A percentile compares a stretch with the other conserved stretches of the same genome.
Evolutionary conservation across 2,329 filamentous ascomycete species (phyloP).

Genomic region (Ophiostoma fasciatum): DNA sequence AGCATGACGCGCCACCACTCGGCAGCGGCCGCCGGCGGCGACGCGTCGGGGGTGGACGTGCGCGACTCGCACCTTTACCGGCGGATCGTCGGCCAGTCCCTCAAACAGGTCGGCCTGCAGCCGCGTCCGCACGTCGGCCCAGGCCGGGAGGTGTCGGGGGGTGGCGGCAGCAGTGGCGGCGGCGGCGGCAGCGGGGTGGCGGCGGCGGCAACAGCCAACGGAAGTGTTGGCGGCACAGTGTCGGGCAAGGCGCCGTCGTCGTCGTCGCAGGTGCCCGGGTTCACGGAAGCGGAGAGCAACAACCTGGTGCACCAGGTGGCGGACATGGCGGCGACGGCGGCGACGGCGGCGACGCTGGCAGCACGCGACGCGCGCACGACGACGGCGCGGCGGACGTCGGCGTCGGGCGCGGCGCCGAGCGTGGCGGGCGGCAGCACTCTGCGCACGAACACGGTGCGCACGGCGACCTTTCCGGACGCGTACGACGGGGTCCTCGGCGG

Average conservation of each 20-base stretch:
- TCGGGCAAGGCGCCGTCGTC: slow-evolving; percentile 22
- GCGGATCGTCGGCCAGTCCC: slow-evolving; percentile 77
- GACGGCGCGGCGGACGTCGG: slow-evolving; percentile 6
- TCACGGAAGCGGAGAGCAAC: slow-evolving; percentile 72
- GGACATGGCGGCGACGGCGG: slow-evolving; percentile 86
- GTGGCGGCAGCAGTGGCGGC: slow-evolving; percentile 14
- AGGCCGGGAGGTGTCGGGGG: slow-evolving; percentile 49
- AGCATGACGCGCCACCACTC: neutral
- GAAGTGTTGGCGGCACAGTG: neutral
- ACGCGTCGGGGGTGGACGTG: slow-evolving; percentile 50
- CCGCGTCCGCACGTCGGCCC: slow-evolving; percentile 24
- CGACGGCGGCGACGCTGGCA: slow-evolving; percentile 76
- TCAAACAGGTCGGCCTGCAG: slow-evolving; percentile 64
- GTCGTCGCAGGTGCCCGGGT: slow-evolving; percentile 45
- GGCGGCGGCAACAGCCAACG: no score
- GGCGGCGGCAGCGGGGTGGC: neutral
- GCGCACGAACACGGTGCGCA: slow-evolving; percentile 4
- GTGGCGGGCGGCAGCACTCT: neutral
- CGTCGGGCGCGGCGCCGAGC: slow-evolving; percentile 10
- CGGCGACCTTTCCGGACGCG: slow-evolving; percentile 4
- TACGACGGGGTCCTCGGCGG: slow-evolving; percentile 5
- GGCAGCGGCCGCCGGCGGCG: slow-evolving; percentile 20
- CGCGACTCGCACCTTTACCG: slow-evolving; percentile 85
- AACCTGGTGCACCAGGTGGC: slow-evolving; percentile 73
- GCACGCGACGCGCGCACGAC: slow-evolving; percentile 62